Percentiles rank a stretch among this genome's conserved stretches.
These are phyloP conservation scores for Aspergillus latus DNA, from an alignment of 2,329 filamentous ascomycete genomes.

Conservation along the genomic window DNA sequence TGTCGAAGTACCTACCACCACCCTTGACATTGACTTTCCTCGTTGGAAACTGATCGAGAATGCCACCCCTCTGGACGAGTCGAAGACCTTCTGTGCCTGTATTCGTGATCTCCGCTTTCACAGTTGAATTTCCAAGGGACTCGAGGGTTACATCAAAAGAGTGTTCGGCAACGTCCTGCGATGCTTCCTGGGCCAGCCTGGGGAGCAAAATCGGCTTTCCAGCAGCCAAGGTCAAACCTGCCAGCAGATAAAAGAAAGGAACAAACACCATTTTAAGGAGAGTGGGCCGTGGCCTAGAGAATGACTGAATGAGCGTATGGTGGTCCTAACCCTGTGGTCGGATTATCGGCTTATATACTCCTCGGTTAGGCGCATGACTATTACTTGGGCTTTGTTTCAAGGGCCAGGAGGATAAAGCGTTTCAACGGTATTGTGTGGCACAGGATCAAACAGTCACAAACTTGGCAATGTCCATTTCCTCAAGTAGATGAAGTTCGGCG, in stretches of 20 bases:
- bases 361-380: not conserved
- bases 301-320: constrained; percentile 6
- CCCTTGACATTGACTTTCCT: constrained; percentile 13
- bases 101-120: constrained; percentile 15
- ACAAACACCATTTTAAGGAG: constrained; percentile 15
- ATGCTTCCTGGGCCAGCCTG: constrained; percentile 13
- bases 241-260: constrained; percentile 17
- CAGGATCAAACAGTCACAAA: constrained; percentile 7
- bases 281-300: not conserved
- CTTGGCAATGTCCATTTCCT: constrained; percentile 1
- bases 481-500: not conserved
- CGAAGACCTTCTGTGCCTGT: constrained; percentile 9
- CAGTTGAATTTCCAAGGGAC: constrained; percentile 13
- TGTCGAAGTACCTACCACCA: constrained; percentile 6
- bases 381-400: not conserved
- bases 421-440: not conserved
- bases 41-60: constrained; percentile 14
- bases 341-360: constrained; percentile 5
- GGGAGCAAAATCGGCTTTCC: constrained; percentile 21
- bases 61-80: constrained; percentile 14
- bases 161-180: constrained; percentile 14
- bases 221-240: constrained; percentile 19
- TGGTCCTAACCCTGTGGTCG: not conserved
- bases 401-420: not conserved
- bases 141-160: constrained; percentile 12